A percentile compares a stretch with the other conserved stretches of the same genome.
These are phyloP conservation scores for Coemansia sp. DNA, from an alignment of 192 early-diverging fungal species.

Conservation along the genomic window DNA sequence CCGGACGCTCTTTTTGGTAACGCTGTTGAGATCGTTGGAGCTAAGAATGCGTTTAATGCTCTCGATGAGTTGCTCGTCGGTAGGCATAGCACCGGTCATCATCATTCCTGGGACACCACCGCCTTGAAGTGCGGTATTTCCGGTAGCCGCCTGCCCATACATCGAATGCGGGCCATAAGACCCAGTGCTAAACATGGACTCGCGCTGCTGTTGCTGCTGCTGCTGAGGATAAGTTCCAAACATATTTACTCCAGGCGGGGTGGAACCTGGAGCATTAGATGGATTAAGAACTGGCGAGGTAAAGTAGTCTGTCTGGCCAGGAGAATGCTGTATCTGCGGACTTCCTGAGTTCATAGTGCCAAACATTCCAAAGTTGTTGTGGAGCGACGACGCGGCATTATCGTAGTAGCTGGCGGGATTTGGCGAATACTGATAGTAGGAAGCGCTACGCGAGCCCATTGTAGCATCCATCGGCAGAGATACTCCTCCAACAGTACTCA, in stretches of 20 bases:
- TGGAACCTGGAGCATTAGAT: background rate
- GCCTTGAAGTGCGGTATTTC: constrained; percentile 14
- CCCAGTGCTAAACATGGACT: constrained; percentile 25
- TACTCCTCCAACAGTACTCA: constrained; percentile 16
- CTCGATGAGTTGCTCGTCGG: constrained; percentile 67
- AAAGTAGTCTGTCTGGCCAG: constrained; percentile 6
- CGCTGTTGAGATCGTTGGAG: constrained; percentile 64
- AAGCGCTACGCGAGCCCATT: constrained; percentile 13
- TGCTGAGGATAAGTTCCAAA: background rate
- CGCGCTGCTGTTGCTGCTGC: constrained; percentile 29
- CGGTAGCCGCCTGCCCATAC: constrained; percentile 11
- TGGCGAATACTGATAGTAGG: constrained; percentile 31
- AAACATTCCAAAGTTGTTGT: background rate
- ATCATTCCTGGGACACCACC: constrained; percentile 45
- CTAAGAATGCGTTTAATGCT: constrained; percentile 68
- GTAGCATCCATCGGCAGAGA: constrained; percentile 13
- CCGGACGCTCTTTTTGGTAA: constrained; percentile 83
- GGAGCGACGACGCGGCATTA: background rate
- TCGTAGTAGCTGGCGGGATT: constrained; percentile 13
- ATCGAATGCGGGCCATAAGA: constrained; percentile 19
- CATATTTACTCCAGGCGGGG: background rate
- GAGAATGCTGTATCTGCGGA: constrained; percentile 7
- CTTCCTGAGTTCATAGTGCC: constrained; percentile 1
- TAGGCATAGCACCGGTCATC: constrained; percentile 47
- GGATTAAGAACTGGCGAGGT: constrained; percentile 1